A percentile compares a stretch with the other conserved stretches of the same genome.
Conservation (phyloP, 169 alveolate genomes). For the Prorocentrum cordatum region DNA sequence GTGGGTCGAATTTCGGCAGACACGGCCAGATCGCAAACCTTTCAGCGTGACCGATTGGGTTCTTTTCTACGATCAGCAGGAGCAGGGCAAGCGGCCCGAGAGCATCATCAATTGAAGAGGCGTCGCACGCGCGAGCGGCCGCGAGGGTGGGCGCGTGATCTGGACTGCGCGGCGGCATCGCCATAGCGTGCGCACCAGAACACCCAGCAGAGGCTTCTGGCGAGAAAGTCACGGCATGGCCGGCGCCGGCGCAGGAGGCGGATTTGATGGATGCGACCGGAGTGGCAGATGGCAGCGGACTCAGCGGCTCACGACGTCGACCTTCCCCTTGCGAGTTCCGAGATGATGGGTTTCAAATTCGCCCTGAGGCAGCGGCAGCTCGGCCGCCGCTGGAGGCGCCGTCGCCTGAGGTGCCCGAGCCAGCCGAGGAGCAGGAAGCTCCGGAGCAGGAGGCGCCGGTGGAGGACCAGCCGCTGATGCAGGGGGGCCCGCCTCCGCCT, state of each 20-base stretch:
- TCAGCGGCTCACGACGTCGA: not conserved
- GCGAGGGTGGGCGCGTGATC: not conserved
- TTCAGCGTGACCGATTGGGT: not conserved
- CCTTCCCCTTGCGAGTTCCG: no score
- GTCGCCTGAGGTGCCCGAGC: no score
- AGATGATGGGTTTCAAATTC: no score
- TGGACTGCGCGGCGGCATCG: not conserved
- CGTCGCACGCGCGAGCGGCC: not conserved
- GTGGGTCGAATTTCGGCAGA: not conserved
- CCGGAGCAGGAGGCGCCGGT: no score
- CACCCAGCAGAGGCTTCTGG: not conserved
- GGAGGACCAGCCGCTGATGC: no score
- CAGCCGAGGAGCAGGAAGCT: no score
- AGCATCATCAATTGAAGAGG: conserved; percentile 19
- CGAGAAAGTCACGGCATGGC: not conserved
- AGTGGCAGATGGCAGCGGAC: not conserved
- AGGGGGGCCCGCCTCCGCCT: no score
- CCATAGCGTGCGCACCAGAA: not conserved
- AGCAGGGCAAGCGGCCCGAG: not conserved
- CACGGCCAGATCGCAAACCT: not conserved
- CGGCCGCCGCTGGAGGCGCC: no score
- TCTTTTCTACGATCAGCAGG: not conserved
- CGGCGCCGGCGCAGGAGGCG: not conserved
- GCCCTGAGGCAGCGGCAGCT: no score
- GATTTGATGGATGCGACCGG: not conserved